A percentile compares a stretch with the other conserved stretches of the same genome.
Conservation (phyloP, 768 basidiomycete species). For the Gloeophyllum trabeum region DNA sequence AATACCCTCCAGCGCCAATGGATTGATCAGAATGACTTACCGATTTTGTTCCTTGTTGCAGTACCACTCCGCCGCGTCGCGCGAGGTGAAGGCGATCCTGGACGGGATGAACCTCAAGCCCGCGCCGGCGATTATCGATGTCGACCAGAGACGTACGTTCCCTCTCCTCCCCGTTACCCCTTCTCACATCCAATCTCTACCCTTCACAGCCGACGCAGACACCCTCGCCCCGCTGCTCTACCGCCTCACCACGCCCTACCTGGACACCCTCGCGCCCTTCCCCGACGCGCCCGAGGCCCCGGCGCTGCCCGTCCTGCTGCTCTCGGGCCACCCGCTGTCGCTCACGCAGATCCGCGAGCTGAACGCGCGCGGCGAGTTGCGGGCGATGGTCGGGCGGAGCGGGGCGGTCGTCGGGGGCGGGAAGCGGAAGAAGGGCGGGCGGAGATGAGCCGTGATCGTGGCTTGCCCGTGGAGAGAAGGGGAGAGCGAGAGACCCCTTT, state of each 20-base stretch:
- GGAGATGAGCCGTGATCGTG: too few relatives aligned
- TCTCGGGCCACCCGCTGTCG: slow-evolving; percentile 48
- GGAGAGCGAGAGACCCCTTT: too few relatives aligned
- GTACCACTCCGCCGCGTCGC: slow-evolving; percentile 53
- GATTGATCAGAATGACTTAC: slow-evolving; percentile 1
- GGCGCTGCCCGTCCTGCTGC: slow-evolving; percentile 55
- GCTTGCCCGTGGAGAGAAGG: too few relatives aligned
- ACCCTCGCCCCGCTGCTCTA: slow-evolving; percentile 50
- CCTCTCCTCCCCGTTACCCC: not conserved
- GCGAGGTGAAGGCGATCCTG: slow-evolving; percentile 56
- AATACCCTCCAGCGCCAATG: slow-evolving; percentile 4
- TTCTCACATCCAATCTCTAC: not conserved
- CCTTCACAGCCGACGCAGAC: slow-evolving; percentile 39
- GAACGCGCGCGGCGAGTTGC: slow-evolving; percentile 37
- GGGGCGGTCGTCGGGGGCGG: slow-evolving; percentile 45
- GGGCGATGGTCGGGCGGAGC: slow-evolving; percentile 34
- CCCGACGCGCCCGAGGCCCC: slow-evolving; percentile 12
- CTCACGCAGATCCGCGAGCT: slow-evolving; percentile 42
- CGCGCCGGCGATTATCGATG: slow-evolving; percentile 54
- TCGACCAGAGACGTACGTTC: slow-evolving; percentile 45
- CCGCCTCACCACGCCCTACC: slow-evolving; percentile 34
- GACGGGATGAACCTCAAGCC: slow-evolving; percentile 46
- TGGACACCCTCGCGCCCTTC: not conserved
- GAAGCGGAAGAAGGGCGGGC: slow-evolving; percentile 35
- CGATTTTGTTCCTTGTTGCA: slow-evolving; percentile 13